Conservation (phyloP, 768 basidiomycete species). For the Psilocybe azurescens region DNA sequence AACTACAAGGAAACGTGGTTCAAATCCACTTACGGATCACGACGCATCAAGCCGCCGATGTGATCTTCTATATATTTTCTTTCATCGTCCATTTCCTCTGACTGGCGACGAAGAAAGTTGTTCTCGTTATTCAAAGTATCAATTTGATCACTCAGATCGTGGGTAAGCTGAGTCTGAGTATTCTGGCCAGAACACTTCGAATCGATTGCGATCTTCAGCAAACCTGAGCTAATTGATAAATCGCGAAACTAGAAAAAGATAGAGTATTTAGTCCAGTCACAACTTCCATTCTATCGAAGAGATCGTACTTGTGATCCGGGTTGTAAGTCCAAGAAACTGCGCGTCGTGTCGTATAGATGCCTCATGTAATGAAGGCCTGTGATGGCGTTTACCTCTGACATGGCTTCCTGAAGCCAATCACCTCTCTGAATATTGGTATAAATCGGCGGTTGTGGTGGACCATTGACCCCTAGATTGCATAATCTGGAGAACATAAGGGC, state of each 20-base stretch:
- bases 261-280: neutral
- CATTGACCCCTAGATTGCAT: neutral
- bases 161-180: neutral
- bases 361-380: slow-evolving; percentile 5
- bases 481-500: neutral
- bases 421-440: neutral
- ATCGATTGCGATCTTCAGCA: neutral
- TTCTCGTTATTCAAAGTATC: neutral
- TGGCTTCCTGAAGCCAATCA: slow-evolving; percentile 1
- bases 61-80: neutral
- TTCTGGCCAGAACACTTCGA: neutral
- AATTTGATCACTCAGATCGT: neutral
- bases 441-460: neutral
- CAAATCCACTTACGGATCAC: neutral
- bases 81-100: neutral
- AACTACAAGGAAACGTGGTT: neutral
- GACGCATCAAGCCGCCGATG: neutral
- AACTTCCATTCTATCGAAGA: neutral
- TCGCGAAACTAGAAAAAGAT: neutral
- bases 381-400: neutral
- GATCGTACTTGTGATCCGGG: neutral
- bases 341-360: slow-evolving; percentile 1
- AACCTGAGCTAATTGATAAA: neutral
- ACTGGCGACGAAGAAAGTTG: neutral
- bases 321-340: neutral